phyloP scores from a whole-genome alignment of 257 asterid species.

The Fraxinus pennsylvanica region DNA sequence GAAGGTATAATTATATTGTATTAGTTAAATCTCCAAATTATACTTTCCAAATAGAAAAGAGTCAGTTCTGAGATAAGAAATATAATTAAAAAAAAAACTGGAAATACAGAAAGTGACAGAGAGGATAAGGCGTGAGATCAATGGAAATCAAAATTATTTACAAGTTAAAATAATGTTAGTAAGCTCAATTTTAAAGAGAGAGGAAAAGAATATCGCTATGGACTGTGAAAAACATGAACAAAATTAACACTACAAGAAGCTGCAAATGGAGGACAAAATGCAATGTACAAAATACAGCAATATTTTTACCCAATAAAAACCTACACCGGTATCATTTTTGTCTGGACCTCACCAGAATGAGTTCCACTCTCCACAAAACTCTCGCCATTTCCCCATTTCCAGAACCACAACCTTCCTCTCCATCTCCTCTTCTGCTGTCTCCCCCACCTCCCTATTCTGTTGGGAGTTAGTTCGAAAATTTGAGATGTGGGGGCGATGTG shows the following conservation, averaged over 20 bases:
- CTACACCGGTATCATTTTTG: not conserved
- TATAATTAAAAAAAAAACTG: no score
- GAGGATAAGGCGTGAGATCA: not conserved
- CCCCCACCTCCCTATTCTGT: no score
- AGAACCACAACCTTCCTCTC: no score
- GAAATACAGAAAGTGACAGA: not conserved
- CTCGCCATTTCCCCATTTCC: not conserved
- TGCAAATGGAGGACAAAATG: not conserved
- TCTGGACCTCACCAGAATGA: not conserved
- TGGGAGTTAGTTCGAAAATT: no score
- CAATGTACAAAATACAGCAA: not conserved
- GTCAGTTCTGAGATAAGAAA: conserved; percentile 5
- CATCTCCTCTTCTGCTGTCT: no score
- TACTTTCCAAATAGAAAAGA: conserved; percentile 7
- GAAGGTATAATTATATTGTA: not conserved
- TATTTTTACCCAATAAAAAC: not conserved
- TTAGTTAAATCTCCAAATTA: not conserved
- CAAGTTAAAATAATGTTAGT: conserved; percentile 8
- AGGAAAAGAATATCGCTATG: not conserved
- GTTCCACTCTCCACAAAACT: not conserved
- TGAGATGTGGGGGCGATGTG: not conserved
- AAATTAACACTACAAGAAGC: conserved; percentile 3
- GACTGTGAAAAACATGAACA: conserved; percentile 4
- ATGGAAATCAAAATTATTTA: not conserved
- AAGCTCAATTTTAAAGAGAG: conserved; percentile 16